phyloP scores from a whole-genome alignment of 2,329 filamentous ascomycete genomes.

The Trichoderma sp. region DNA sequence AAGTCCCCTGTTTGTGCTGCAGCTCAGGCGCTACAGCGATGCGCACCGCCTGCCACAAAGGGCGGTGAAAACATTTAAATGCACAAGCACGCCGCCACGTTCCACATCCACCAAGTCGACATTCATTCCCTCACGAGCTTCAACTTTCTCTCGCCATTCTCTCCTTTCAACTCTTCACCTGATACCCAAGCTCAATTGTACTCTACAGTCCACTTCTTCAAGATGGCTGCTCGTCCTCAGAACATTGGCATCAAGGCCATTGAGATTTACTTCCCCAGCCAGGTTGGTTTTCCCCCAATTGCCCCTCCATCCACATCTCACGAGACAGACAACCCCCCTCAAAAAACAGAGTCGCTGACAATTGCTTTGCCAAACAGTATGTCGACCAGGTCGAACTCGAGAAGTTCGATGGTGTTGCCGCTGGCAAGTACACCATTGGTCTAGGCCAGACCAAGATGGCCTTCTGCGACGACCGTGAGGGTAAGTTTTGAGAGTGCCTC shows the following conservation, averaged over 20 bases:
- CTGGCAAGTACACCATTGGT: conserved; percentile 88
- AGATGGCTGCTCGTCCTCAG: conserved; percentile 73
- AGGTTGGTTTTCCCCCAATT: conserved; percentile 57
- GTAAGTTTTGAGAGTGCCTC: conserved; percentile 46
- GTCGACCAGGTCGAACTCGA: conserved; percentile 81
- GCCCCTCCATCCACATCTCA: conserved; percentile 18
- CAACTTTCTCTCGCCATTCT: conserved; percentile 16
- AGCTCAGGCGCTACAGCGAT: neutral
- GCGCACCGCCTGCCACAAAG: conserved; percentile 22
- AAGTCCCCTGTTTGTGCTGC: neutral
- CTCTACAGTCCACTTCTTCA: conserved; percentile 26
- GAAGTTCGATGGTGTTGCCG: conserved; percentile 78
- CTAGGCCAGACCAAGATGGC: conserved; percentile 89
- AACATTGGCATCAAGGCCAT: conserved; percentile 94
- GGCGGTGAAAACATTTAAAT: conserved; percentile 25
- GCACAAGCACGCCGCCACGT: conserved; percentile 6
- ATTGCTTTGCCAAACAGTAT: conserved; percentile 55
- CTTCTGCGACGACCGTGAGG: conserved; percentile 88
- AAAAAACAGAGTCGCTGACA: neutral
- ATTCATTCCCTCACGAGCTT: conserved; percentile 14
- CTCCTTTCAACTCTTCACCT: neutral
- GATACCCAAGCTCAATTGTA: neutral
- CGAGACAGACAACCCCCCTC: neutral
- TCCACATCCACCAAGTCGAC: neutral
- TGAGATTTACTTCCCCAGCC: conserved; percentile 82